Evolutionary conservation across 1,284 basidiomycete genomes (phyloP), one percentile per base, ranked within the genome.

Genomic region (Leucoagaricus sp.): DNA sequence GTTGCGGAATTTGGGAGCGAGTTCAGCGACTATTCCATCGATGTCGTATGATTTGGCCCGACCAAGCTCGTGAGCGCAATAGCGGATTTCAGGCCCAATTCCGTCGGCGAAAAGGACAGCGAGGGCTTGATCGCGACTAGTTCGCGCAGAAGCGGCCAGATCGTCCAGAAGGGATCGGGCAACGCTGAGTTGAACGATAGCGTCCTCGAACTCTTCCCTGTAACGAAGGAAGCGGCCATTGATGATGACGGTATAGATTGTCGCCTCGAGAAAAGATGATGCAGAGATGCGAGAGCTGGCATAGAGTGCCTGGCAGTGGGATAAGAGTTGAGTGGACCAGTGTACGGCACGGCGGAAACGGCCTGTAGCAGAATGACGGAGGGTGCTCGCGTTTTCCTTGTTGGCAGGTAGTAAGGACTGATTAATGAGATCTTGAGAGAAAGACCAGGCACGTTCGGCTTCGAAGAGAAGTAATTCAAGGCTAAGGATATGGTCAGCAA

Each of bases 371-470:
- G 83, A 89, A 62, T 90, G 88, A 42, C 88, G 83, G 48, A 88
- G 76, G 19, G 83, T 75, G 40, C 80, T 77, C 17, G 85, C 78
- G 26, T 77, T 73, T 4, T 76, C 75, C 48, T 78, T 72, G 62
- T 83, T 83, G 13, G 72, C 68, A 15, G 84, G 82, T 48, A 82
- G 79, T 13, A 82, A 72, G 10, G 86, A 76, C 53, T 80, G 72
- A 2, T 81, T 71, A 53, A 81, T 77, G 40, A 96, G 81, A 62
- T 94, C 92, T 72, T 95, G 92, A 8, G 93, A 87, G 71, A 93
- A 87, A 0, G 93, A 87, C 85, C 94, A 94, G n/a, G 93, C 91
- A 48, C 95, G 85, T 72, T 98, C 95, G 5, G 93, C 84, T 68
- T 95, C 93, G 66, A 95, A 89, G 9, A 97, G 80, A 40, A 95